Percentiles rank a stretch among this genome's conserved stretches.
These are phyloP conservation scores for Coemansia sp. DNA, from an alignment of 192 early-diverging fungal species.

Conservation along the genomic window DNA sequence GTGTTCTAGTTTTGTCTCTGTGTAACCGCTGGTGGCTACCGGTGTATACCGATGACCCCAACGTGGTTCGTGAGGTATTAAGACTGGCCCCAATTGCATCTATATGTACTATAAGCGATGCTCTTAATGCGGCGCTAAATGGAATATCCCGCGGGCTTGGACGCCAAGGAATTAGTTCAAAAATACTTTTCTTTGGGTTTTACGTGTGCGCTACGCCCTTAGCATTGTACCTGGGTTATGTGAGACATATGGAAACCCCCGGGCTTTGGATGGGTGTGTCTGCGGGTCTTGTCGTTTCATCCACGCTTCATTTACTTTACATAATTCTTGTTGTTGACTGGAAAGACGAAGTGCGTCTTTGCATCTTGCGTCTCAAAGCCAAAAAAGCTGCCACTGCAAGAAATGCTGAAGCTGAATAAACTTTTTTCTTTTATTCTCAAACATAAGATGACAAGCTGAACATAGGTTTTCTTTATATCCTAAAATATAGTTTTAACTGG, in stretches of 20 bases:
- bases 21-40: slow-evolving; percentile 38
- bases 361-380: too few species aligned
- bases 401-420: too few species aligned
- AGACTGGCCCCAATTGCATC: slow-evolving; percentile 71
- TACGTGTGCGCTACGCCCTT: slow-evolving; percentile 52
- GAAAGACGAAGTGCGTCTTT: too few species aligned
- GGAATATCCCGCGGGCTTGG: slow-evolving; percentile 57
- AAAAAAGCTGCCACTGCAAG: too few species aligned
- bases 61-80: slow-evolving; percentile 68
- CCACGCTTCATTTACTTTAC: too few species aligned
- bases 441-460: too few species aligned
- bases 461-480: too few species aligned
- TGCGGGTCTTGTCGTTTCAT: slow-evolving; percentile 3
- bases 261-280: slow-evolving; percentile 41
- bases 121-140: slow-evolving; percentile 58
- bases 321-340: too few species aligned
- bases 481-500: slow-evolving; percentile 48
- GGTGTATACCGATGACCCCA: slow-evolving; percentile 65
- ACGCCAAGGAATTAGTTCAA: slow-evolving; percentile 47
- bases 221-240: slow-evolving; percentile 47
- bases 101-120: slow-evolving; percentile 60
- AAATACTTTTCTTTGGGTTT: slow-evolving; percentile 48
- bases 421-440: too few species aligned
- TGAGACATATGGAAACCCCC: slow-evolving; percentile 10
- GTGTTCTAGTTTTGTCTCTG: slow-evolving; percentile 10